Percentiles rank a stretch among this genome's conserved stretches.
These are phyloP conservation scores for Lantana camara DNA, from an alignment of 257 asterid genomes.

Conservation along the genomic window DNA sequence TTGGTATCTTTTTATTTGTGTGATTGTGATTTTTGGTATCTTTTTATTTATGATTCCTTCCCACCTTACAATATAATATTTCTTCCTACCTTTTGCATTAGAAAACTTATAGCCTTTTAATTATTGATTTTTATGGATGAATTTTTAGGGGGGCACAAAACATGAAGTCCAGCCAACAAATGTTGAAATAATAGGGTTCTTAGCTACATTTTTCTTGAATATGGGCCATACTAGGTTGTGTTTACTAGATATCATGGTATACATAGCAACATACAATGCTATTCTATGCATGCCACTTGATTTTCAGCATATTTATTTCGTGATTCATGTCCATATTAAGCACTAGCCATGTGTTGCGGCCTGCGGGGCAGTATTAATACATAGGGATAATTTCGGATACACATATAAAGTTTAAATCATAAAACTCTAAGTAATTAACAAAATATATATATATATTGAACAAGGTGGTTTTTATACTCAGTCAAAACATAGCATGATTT, in stretches of 20 bases:
- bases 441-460: too few relatives aligned
- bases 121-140: slow-evolving; percentile 23
- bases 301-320: too few relatives aligned
- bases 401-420: too few relatives aligned
- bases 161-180: slow-evolving; percentile 38
- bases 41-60: slow-evolving; percentile 22
- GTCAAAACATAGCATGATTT: too few relatives aligned
- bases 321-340: too few relatives aligned
- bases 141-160: slow-evolving; percentile 15
- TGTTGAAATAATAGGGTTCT: slow-evolving; percentile 31
- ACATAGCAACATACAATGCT: slow-evolving; percentile 41
- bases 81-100: slow-evolving; percentile 8
- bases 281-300: slow-evolving; percentile 24
- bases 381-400: too few relatives aligned
- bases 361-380: too few relatives aligned
- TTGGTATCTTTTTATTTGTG: too few relatives aligned
- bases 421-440: too few relatives aligned
- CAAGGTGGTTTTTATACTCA: too few relatives aligned
- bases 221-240: slow-evolving; percentile 43
- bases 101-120: slow-evolving; percentile 15
- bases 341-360: too few relatives aligned
- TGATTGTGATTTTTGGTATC: too few relatives aligned
- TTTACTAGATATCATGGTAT: slow-evolving; percentile 31
- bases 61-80: slow-evolving; percentile 12
- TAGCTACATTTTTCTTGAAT: slow-evolving; percentile 4